Conservation (phyloP, 1,284 basidiomycete genomes). For the Ceratobasidium sp. region DNA sequence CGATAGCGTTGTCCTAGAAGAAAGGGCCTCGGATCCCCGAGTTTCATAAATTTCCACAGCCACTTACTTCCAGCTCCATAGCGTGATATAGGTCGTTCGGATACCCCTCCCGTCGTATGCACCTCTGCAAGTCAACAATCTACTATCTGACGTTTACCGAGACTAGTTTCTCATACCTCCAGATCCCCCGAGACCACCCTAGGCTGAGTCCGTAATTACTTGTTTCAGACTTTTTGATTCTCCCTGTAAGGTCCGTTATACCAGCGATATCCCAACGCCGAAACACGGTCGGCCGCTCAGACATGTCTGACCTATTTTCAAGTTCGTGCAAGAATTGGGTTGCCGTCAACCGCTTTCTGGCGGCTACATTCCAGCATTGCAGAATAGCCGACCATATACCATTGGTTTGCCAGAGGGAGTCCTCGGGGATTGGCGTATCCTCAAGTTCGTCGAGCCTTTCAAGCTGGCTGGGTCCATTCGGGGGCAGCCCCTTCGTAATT, state of each 20-base stretch:
- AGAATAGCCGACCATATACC: conserved; percentile 16
- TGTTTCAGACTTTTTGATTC: conserved; percentile 19
- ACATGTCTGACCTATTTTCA: conserved; percentile 3
- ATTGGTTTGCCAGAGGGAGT: conserved; percentile 26
- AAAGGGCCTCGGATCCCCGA: background rate
- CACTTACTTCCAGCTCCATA: conserved; percentile 39
- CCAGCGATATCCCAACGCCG: conserved; percentile 5
- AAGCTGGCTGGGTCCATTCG: conserved; percentile 2
- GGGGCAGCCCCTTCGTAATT: conserved; percentile 8
- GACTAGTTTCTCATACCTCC: conserved; percentile 18
- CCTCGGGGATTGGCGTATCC: background rate
- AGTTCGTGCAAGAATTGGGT: conserved; percentile 14
- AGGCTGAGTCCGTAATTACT: conserved; percentile 13
- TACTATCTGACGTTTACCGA: background rate
- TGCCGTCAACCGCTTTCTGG: background rate
- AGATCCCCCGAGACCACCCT: conserved; percentile 27
- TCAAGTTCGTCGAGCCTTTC: conserved; percentile 3
- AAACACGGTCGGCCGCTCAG: background rate
- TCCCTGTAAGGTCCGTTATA: conserved; percentile 22
- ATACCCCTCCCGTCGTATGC: conserved; percentile 9
- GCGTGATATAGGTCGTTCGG: conserved; percentile 13
- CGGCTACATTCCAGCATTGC: conserved; percentile 15
- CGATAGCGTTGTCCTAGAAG: conserved; percentile 6
- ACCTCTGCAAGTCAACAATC: background rate
- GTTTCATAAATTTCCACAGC: background rate